phyloP scores from a whole-genome alignment of 164 flowering plant genomes.

The Magnolia officinalis region DNA sequence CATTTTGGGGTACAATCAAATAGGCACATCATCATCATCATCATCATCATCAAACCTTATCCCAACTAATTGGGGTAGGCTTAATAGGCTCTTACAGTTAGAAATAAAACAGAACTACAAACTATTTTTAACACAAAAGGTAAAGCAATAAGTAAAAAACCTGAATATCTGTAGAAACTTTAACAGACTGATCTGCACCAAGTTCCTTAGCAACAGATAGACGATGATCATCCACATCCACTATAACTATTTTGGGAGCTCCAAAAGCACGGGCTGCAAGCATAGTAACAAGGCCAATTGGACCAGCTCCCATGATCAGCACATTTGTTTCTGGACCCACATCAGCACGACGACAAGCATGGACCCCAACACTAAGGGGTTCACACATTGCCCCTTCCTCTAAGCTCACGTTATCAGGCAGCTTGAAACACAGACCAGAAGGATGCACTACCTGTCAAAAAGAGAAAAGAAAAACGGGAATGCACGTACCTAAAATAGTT shows the following conservation, averaged over 20 bases:
- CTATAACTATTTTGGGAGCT: constrained; percentile 69
- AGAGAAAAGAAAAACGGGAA: background rate
- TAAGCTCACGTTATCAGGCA: constrained; percentile 90
- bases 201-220: constrained; percentile 80
- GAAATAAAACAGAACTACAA: background rate
- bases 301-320: constrained; percentile 90
- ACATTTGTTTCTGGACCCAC: constrained; percentile 81
- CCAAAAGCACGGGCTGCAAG: constrained; percentile 93
- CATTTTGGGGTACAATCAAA: no score
- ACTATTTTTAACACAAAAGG: background rate
- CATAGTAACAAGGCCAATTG: constrained; percentile 94
- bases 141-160: constrained; percentile 22
- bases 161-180: constrained; percentile 68
- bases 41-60: no score
- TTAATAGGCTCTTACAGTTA: no score
- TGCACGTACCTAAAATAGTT: background rate
- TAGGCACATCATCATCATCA: no score
- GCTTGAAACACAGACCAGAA: constrained; percentile 80
- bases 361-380: constrained; percentile 93
- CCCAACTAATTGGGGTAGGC: no score
- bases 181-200: constrained; percentile 69
- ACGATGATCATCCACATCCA: constrained; percentile 76
- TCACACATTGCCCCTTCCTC: constrained; percentile 99
- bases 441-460: constrained; percentile 78
- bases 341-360: constrained; percentile 85